phyloP scores from a whole-genome alignment of 2,329 filamentous ascomycete species.

The Rosellinia necatrix region DNA sequence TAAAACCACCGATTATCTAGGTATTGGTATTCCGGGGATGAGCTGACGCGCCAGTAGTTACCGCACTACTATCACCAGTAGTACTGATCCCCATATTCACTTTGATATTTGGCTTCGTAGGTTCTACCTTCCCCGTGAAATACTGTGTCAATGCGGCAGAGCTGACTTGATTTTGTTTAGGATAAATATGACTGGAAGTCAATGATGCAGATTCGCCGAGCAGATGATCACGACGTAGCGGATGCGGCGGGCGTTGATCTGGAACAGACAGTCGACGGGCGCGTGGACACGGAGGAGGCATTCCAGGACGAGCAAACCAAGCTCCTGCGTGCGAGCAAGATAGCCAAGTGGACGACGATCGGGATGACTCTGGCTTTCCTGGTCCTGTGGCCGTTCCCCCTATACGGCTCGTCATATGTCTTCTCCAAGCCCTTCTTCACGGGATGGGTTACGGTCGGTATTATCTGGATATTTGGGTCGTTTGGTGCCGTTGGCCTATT shows the following conservation, averaged over 20 bases:
- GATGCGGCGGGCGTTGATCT: conserved; percentile 66
- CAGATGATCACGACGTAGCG: conserved; percentile 76
- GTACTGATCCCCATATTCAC: conserved; percentile 79
- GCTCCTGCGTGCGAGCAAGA: conserved; percentile 37
- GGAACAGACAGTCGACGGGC: conserved; percentile 56
- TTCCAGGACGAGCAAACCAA: conserved; percentile 33
- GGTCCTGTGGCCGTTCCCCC: conserved; percentile 88
- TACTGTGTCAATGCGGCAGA: too few species aligned
- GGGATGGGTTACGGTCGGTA: conserved; percentile 76
- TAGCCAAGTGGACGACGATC: conserved; percentile 56
- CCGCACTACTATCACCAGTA: conserved; percentile 76
- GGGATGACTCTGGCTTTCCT: conserved; percentile 72
- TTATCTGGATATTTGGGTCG: conserved; percentile 79
- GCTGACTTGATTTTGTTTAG: conserved; percentile 9
- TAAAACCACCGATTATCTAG: background rate
- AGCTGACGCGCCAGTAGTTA: conserved; percentile 51
- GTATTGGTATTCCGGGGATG: background rate
- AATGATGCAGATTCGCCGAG: conserved; percentile 79
- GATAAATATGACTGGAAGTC: conserved; percentile 84
- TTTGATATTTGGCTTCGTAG: conserved; percentile 62
- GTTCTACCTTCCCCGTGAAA: background rate
- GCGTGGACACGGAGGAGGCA: conserved; percentile 49
- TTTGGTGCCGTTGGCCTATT: conserved; percentile 77
- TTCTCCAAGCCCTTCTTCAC: conserved; percentile 84
- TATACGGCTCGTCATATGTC: conserved; percentile 83